Conservation (phyloP, 768 basidiomycete species). For the Leccinum pellstonianum region DNA sequence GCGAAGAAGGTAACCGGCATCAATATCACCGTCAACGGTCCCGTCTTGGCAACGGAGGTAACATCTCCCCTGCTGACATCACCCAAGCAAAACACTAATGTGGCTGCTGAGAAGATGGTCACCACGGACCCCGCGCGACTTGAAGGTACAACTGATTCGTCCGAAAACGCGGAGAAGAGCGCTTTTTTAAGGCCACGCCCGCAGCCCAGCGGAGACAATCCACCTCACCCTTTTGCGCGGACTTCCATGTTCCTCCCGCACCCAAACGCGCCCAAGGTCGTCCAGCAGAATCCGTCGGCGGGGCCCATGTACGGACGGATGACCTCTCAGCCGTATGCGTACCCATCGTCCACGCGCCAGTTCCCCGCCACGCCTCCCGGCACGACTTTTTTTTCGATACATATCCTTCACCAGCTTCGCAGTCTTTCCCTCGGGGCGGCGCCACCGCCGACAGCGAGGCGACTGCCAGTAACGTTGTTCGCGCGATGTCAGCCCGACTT, state of each 20-base stretch:
- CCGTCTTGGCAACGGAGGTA: conserved; percentile 14
- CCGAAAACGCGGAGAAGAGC: conserved; percentile 13
- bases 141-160: not conserved
- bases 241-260: conserved; percentile 52
- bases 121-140: conserved; percentile 16
- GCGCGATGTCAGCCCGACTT: conserved; percentile 56
- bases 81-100: conserved; percentile 15
- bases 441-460: conserved; percentile 24
- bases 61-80: conserved; percentile 6
- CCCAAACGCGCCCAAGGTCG: conserved; percentile 51
- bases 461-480: conserved; percentile 51
- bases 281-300: conserved; percentile 16
- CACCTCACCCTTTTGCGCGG: conserved; percentile 31
- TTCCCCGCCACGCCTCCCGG: conserved; percentile 20
- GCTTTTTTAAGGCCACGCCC: conserved; percentile 31
- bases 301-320: conserved; percentile 62
- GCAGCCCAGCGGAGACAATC: conserved; percentile 5
- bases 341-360: not conserved
- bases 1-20: conserved; percentile 6
- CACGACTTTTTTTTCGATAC: conserved; percentile 30
- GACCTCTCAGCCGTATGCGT: conserved; percentile 18
- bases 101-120: conserved; percentile 9
- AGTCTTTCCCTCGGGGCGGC: conserved; percentile 8
- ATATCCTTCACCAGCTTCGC: conserved; percentile 28
- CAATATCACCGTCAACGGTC: conserved; percentile 3